These are phyloP conservation scores for Venturia carpophila DNA, from an alignment of 2,329 filamentous ascomycete species.

Conservation along the genomic window DNA sequence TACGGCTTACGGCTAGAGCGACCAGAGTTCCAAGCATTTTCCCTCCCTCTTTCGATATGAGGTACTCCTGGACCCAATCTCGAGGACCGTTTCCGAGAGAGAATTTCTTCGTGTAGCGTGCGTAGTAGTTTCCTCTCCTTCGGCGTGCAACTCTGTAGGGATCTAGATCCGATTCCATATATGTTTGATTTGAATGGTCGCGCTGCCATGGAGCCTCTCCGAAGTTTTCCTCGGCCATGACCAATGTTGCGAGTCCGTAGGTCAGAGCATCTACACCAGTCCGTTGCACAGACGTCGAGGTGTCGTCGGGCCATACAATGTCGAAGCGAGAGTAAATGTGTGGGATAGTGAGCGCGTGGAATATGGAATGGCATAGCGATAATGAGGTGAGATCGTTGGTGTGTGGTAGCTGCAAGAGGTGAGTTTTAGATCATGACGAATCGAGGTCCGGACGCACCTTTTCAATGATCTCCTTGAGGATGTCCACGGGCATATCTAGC, in stretches of 20 bases:
- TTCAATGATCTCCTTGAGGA: conserved; percentile 70
- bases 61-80: conserved; percentile 74
- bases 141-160: conserved; percentile 34
- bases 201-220: conserved; percentile 29
- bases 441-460: conserved; percentile 47
- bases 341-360: conserved; percentile 67
- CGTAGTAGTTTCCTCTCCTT: conserved; percentile 64
- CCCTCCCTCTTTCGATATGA: conserved; percentile 72
- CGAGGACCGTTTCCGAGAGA: conserved; percentile 73
- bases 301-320: conserved; percentile 77
- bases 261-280: conserved; percentile 75
- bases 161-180: conserved; percentile 20
- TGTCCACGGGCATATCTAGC: conserved; percentile 68
- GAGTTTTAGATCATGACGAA: conserved; percentile 12
- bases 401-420: conserved; percentile 55
- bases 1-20: conserved; percentile 68
- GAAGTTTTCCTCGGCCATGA: conserved; percentile 62
- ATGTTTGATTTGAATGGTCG: conserved; percentile 8
- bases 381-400: conserved; percentile 75
- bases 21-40: conserved; percentile 85
- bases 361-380: conserved; percentile 67
- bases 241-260: conserved; percentile 71
- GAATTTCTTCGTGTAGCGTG: conserved; percentile 72
- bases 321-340: conserved; percentile 80
- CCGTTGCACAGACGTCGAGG: conserved; percentile 54